These are phyloP conservation scores for Tuber magnatum DNA, from an alignment of 495 filamentous ascomycete genomes.

Conservation along the genomic window DNA sequence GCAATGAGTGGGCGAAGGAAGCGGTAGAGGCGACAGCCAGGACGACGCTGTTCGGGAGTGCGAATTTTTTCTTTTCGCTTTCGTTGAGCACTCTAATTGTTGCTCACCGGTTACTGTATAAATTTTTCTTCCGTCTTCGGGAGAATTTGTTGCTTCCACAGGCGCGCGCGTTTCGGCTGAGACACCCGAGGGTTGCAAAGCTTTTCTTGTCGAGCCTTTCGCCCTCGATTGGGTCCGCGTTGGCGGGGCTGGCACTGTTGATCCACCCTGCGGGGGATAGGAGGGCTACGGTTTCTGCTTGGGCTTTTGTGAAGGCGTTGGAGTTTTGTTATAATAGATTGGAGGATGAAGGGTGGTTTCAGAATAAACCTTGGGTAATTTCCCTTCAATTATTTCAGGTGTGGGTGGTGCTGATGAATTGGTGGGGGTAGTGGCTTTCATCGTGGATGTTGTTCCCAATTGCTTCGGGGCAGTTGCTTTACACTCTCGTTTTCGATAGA, in stretches of 20 bases:
- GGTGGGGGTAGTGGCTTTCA: conserved; percentile 68
- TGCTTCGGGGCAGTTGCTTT: conserved; percentile 82
- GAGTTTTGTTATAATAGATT: conserved; percentile 81
- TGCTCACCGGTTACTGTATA: conserved; percentile 78
- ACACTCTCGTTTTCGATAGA: conserved; percentile 86
- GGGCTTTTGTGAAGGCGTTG: conserved; percentile 65
- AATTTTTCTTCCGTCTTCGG: conserved; percentile 78
- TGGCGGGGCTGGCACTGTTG: conserved; percentile 74
- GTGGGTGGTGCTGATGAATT: not conserved
- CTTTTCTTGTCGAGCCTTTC: conserved; percentile 74
- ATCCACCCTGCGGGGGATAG: conserved; percentile 71
- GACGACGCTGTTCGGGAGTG: conserved; percentile 56
- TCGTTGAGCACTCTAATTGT: conserved; percentile 77
- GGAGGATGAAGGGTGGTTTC: conserved; percentile 73
- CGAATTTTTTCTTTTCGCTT: conserved; percentile 68
- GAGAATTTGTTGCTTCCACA: conserved; percentile 62
- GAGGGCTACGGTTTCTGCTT: conserved; percentile 71
- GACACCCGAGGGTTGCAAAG: conserved; percentile 68
- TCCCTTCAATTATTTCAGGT: not conserved
- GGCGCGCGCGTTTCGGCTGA: conserved; percentile 60
- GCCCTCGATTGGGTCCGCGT: conserved; percentile 76
- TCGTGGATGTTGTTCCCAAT: conserved; percentile 93
- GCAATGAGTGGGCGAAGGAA: conserved; percentile 33
- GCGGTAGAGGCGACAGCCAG: conserved; percentile 41
- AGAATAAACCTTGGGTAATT: conserved; percentile 48